Evolutionary conservation across 192 early-diverging fungal species (phyloP).

Genomic region (Entomortierella beljakovae): DNA sequence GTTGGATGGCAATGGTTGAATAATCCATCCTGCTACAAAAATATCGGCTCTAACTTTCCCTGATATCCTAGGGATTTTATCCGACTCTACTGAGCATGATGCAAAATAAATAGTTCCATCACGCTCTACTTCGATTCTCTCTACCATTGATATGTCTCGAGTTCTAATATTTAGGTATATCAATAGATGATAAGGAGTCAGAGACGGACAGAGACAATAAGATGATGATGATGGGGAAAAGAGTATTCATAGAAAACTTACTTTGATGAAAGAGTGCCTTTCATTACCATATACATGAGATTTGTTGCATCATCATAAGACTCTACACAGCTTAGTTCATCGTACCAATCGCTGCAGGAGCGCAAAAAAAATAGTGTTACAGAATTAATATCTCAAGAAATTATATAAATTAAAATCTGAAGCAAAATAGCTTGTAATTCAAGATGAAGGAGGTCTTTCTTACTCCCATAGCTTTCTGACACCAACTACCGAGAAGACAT

Average conservation of each 20-base stretch:
- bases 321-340: slow-evolving; percentile 45
- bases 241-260: slow-evolving; percentile 18
- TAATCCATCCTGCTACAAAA: slow-evolving; percentile 67
- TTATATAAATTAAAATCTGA: not conserved
- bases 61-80: slow-evolving; percentile 56
- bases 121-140: slow-evolving; percentile 58
- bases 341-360: slow-evolving; percentile 48
- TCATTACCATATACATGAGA: slow-evolving; percentile 55
- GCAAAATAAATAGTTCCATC: slow-evolving; percentile 67
- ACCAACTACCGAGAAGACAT: slow-evolving; percentile 67
- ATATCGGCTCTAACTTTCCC: slow-evolving; percentile 58
- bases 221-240: too few relatives aligned
- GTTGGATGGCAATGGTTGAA: slow-evolving; percentile 60
- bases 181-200: too few relatives aligned
- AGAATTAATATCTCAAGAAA: not conserved
- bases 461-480: slow-evolving; percentile 69
- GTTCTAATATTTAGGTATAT: slow-evolving; percentile 16
- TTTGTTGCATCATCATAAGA: slow-evolving; percentile 45
- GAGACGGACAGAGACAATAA: too few relatives aligned
- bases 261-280: slow-evolving; percentile 48
- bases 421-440: not conserved
- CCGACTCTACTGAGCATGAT: slow-evolving; percentile 58
- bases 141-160: slow-evolving; percentile 45
- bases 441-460: not conserved
- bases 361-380: slow-evolving; percentile 1